Evolutionary conservation across 1,139 yeast genomes (phyloP).

Genomic region (Fermentozyma sake): DNA sequence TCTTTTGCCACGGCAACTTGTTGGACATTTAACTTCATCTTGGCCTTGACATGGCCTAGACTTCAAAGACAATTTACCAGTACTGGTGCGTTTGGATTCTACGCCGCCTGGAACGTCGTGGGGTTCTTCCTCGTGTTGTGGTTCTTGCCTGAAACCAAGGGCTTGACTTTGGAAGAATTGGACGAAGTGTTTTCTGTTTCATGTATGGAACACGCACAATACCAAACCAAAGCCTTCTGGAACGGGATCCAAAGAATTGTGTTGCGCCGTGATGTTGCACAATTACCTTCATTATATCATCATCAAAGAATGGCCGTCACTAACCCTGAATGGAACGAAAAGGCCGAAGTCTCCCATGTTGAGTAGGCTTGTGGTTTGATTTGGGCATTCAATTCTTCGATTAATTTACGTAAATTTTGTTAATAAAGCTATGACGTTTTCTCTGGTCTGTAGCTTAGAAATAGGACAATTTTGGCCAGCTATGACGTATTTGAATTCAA

Average conservation of each 20-base stretch:
- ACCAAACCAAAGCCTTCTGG: constrained; percentile 45
- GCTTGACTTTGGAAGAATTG: constrained; percentile 65
- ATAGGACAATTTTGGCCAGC: no score
- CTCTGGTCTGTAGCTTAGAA: no score
- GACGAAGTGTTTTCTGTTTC: constrained; percentile 67
- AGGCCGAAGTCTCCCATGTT: constrained; percentile 46
- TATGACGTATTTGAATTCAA: no score
- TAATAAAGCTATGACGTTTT: no score
- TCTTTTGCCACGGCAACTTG: constrained; percentile 79
- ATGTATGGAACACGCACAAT: constrained; percentile 47
- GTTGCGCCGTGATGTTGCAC: constrained; percentile 39
- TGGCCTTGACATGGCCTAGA: constrained; percentile 83
- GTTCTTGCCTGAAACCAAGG: constrained; percentile 68
- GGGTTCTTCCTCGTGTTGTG: constrained; percentile 68
- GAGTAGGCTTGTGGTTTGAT: no score
- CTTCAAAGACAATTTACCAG: constrained; percentile 60
- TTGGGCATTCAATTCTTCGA: no score
- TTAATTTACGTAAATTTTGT: no score
- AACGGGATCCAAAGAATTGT: constrained; percentile 41
- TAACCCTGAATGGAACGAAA: constrained; percentile 57
- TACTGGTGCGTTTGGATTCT: constrained; percentile 86
- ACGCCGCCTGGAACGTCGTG: constrained; percentile 80
- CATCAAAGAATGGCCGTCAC: constrained; percentile 59
- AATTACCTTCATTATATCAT: constrained; percentile 51
- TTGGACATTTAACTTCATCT: constrained; percentile 81